phyloP scores from a whole-genome alignment of 768 basidiomycete genomes.

The Fomitopsis pulvina region DNA sequence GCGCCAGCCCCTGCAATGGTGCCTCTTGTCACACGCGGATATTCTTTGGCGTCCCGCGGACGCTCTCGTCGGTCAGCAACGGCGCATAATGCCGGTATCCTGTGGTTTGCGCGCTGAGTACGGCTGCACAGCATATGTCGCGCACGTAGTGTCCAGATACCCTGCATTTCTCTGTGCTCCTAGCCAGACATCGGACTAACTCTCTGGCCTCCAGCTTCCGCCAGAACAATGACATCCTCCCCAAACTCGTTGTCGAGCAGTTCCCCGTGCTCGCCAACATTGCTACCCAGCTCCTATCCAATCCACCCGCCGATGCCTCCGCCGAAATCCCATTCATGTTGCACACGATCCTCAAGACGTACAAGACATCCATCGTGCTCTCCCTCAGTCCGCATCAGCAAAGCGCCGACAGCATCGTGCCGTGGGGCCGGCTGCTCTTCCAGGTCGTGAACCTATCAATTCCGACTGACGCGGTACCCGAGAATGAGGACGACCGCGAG shows the following conservation, averaged over 20 bases:
- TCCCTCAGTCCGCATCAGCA: conserved; percentile 73
- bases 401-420: conserved; percentile 64
- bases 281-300: conserved; percentile 59
- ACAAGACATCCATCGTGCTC: conserved; percentile 76
- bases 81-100: background rate
- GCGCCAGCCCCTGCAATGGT: background rate
- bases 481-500: conserved; percentile 71
- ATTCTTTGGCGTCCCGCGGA: background rate
- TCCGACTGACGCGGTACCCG: conserved; percentile 58
- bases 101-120: background rate
- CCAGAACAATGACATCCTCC: conserved; percentile 53
- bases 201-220: conserved; percentile 57
- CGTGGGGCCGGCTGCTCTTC: conserved; percentile 85
- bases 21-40: background rate
- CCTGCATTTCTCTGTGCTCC: too few relatives aligned
- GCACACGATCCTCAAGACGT: conserved; percentile 82
- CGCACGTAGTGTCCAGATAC: background rate
- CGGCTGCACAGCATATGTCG: background rate
- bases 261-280: conserved; percentile 77
- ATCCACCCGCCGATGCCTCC: conserved; percentile 47
- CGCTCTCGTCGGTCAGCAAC: background rate
- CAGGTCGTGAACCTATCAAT: conserved; percentile 68
- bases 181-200: background rate
- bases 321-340: conserved; percentile 79
- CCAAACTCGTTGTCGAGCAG: conserved; percentile 49